These are phyloP conservation scores for Cercis canadensis DNA, from an alignment of 306 rosid genomes.

Conservation along the genomic window DNA sequence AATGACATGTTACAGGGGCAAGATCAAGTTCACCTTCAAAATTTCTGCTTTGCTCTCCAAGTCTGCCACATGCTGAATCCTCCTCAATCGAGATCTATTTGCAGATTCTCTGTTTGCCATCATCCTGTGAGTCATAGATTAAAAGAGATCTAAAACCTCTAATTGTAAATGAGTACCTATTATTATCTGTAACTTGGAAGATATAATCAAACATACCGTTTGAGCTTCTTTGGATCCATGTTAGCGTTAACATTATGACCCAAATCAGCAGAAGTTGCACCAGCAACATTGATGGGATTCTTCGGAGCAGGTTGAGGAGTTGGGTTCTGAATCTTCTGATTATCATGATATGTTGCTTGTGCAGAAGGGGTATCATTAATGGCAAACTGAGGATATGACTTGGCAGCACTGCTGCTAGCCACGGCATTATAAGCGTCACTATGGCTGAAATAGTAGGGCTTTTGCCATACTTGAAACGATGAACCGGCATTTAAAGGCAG, in stretches of 20 bases:
- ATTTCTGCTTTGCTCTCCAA: constrained; percentile 1
- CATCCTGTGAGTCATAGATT: background rate
- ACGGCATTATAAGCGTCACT: background rate
- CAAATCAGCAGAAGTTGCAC: background rate
- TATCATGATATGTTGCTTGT: background rate
- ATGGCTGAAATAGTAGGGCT: background rate
- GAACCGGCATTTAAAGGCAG: constrained; percentile 1
- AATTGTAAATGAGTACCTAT: background rate
- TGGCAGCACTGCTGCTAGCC: background rate
- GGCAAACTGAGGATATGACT: background rate
- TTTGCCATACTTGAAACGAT: constrained; percentile 18
- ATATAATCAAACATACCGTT: constrained; percentile 24
- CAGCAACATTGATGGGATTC: background rate
- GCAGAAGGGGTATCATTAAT: background rate
- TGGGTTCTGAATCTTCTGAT: background rate
- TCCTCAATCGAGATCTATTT: background rate
- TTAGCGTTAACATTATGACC: background rate
- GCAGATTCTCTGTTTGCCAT: constrained; percentile 19
- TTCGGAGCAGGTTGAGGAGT: background rate
- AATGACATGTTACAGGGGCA: background rate
- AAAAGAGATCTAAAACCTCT: background rate
- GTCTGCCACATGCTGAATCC: background rate
- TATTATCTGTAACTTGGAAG: too few species aligned
- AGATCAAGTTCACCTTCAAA: constrained; percentile 15
- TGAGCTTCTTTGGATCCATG: constrained; percentile 41